Percentiles rank a stretch among this genome's conserved stretches.
Evolutionary conservation across 169 alveolate species (phyloP).

Genomic region (Plasmodium yoelii): DNA sequence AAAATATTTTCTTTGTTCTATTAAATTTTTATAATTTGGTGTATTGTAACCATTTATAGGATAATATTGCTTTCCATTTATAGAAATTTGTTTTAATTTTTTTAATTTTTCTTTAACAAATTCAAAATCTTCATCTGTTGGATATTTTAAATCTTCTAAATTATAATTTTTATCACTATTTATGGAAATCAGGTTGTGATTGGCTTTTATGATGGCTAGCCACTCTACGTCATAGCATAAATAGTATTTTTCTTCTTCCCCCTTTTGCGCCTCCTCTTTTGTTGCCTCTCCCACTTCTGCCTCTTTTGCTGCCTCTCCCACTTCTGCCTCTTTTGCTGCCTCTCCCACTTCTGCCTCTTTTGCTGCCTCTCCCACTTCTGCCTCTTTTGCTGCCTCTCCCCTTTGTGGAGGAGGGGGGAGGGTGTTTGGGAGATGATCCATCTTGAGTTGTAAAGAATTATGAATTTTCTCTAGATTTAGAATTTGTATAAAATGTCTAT

Average conservation of each 20-base stretch:
- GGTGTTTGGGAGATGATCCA: conserved; percentile 21
- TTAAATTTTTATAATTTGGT: conserved; percentile 43
- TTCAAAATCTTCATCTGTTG: conserved; percentile 57
- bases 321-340: neutral
- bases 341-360: neutral
- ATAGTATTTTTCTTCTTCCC: conserved; percentile 11
- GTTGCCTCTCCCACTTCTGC: no score
- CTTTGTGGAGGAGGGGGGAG: conserved; percentile 1
- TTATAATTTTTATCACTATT: conserved; percentile 40
- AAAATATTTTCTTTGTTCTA: conserved; percentile 44
- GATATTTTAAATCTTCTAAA: conserved; percentile 44
- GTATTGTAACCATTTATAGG: conserved; percentile 39
- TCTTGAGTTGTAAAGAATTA: neutral
- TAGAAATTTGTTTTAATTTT: conserved; percentile 19
- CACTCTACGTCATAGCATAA: conserved; percentile 62
- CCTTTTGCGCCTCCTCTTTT: no score
- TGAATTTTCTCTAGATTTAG: conserved; percentile 28
- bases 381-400: neutral
- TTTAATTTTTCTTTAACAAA: conserved; percentile 27
- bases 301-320: neutral
- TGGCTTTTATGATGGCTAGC: conserved; percentile 70
- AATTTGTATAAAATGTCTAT: conserved; percentile 63
- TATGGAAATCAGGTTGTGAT: conserved; percentile 31
- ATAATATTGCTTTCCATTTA: conserved; percentile 40
- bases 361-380: neutral